These are phyloP conservation scores for Trichocladium antarcticum DNA, from an alignment of 495 filamentous ascomycete genomes.

Conservation along the genomic window DNA sequence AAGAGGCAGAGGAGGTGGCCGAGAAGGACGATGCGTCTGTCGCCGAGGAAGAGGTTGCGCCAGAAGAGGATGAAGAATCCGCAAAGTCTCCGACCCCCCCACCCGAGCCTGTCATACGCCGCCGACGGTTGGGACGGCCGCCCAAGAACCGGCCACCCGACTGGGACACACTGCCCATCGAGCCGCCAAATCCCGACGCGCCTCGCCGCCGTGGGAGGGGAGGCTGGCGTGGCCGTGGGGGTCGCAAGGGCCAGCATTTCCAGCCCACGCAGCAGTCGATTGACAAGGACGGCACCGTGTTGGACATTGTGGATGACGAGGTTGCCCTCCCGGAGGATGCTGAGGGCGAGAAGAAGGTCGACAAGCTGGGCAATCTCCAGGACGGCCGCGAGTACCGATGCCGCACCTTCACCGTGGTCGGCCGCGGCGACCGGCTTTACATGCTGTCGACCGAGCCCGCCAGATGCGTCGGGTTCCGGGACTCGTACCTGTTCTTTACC, in stretches of 20 bases:
- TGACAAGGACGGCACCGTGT: conserved; percentile 88
- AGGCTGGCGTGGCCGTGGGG: conserved; percentile 53
- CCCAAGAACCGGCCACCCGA: conserved; percentile 73
- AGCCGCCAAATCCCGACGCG: conserved; percentile 44
- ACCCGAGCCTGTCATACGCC: conserved; percentile 51
- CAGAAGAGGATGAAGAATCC: conserved; percentile 34
- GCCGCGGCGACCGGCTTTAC: conserved; percentile 77
- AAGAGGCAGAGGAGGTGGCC: conserved; percentile 25
- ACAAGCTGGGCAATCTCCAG: conserved; percentile 68
- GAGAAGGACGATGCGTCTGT: conserved; percentile 33
- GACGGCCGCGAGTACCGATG: conserved; percentile 86
- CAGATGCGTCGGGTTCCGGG: conserved; percentile 89
- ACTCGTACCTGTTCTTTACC: conserved; percentile 97
- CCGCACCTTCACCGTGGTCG: conserved; percentile 78
- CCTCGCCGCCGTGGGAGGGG: conserved; percentile 57
- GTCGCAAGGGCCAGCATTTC: conserved; percentile 62
- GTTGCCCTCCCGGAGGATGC: conserved; percentile 76
- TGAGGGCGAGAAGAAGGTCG: conserved; percentile 86
- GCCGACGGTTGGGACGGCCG: conserved; percentile 72
- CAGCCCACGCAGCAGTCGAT: conserved; percentile 64
- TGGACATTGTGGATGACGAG: conserved; percentile 87
- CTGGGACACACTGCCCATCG: conserved; percentile 52
- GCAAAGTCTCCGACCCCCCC: conserved; percentile 41
- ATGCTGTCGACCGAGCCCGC: conserved; percentile 98
- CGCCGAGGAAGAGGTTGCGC: conserved; percentile 30